Evolutionary conservation across 148 eudicot genomes (phyloP), one percentile per base, ranked within the genome.

Genomic region (Rhododendron ferrugineum): DNA sequence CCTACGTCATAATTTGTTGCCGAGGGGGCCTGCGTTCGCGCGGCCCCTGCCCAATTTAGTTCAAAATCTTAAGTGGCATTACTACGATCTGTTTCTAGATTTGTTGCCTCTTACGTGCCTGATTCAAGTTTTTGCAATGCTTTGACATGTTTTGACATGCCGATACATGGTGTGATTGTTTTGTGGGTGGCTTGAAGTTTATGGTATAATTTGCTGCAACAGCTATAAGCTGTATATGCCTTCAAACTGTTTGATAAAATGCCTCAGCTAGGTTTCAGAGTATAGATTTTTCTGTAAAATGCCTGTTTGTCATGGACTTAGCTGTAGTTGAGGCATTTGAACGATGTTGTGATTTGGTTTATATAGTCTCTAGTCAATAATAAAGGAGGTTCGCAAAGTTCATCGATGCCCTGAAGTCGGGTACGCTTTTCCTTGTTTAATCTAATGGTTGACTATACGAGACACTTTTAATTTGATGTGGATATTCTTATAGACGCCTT

Each of bases 11-110:
- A 91, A 93, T 92, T 92, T 92, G 87, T 93, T 88, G 3, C 60
- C 32, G 87, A 10, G 90, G 94, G 91, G 92, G 92, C 89, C 88
- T 92, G 95, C 93, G 95, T 91, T 86, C 94, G 93, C 95, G 95
- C 93, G 91, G 90, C 93, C 96, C 90, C 89, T 89, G 18, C 37
- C 64, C 22, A 58, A 22, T 58, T 0, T 20, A 56, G 6, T 56
- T 1, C 23, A 18, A 56, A 56, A 8, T 47, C 50, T 10, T 6
- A 40, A 47, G 2, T 6, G 44, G 44, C 44, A 10, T 47, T 10
- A 1, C 44, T 40, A 5, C 44, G 7, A 6, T 40, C 6, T 40
- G 50, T 47, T 40, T 6, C 44, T 6, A 5, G 44, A 47, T 10
- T 47, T 40, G 11, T 47, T 47, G 50, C 50, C 50, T 47, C 50